Base-by-base conservation (phyloP, 163 green algal species). In the Prototheca wickerhamii region DNA sequence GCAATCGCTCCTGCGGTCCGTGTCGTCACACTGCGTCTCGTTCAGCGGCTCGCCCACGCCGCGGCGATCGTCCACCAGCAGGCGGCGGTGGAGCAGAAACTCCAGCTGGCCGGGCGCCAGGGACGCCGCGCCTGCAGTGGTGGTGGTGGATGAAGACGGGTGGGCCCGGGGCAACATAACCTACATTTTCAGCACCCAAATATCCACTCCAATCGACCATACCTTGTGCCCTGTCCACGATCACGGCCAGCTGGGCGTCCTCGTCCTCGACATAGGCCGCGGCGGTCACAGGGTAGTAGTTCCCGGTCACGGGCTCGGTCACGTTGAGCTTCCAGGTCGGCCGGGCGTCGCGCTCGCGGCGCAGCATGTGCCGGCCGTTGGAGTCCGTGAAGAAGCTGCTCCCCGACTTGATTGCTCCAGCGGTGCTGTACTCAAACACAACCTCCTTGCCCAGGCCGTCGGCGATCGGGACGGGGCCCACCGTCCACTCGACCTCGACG, bases 401-500 rank as follows among this genome's bases (percentile, higher is more conserved):
- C 21, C 65, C 77, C 68, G 61, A 73, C 34, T 66, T 31, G 25
- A 84, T 34, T 32, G 59, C 12, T n/a, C n/a, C n/a, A 25, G 58
- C 31, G 32, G 67, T 70, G 28, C 10, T 62, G 28, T 80, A 76
- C 35, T 60, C n/a, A 28, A 85, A 28, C 26, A 87, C 71, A 7
- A 95, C 68, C 68, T 94, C 87, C 56, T 68, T 71, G 33, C 83
- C 88, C 15, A 84, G 25, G 0, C 68, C 71, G 42, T 92, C 84
- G 25, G 81, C 60, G 26, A 83, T 61, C 1, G 87, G 85, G 56
- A 90, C 73, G 33, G 85, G 86, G 4, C 87, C 87, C 25, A 87
- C 83, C 0, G 83, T 91, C 86, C 89, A 95, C 68, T 94, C 82
- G 25, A 92, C 28, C 70, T 95, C 85, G 8, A 85, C 58, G 26